These are phyloP conservation scores for Prunus dulcis DNA, from an alignment of 306 rosid genomes.

Conservation along the genomic window DNA sequence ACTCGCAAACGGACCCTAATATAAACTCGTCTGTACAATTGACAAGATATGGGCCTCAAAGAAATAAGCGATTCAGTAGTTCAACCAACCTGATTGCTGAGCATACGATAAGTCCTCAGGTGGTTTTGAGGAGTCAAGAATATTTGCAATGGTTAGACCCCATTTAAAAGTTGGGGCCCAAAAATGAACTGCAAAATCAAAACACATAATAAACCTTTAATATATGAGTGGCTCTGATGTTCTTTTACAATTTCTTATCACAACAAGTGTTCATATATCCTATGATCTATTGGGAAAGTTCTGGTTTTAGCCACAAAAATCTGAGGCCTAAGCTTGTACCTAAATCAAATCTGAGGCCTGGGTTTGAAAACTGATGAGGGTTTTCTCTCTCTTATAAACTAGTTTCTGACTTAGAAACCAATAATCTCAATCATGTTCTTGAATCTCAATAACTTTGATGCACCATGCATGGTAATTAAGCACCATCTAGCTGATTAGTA, in stretches of 20 bases:
- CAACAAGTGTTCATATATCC: no score
- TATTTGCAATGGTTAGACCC: slow-evolving; percentile 25
- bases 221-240: background rate
- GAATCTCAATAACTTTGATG: background rate
- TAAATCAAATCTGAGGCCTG: no score
- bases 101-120: slow-evolving; percentile 27
- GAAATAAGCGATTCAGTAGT: background rate
- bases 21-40: no score
- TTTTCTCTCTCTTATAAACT: no score
- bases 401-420: background rate
- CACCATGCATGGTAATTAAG: background rate
- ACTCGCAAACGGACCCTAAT: no score
- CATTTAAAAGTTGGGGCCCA: slow-evolving; percentile 35
- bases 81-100: slow-evolving; percentile 22
- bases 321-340: no score
- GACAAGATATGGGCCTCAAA: background rate
- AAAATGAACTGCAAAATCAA: slow-evolving; percentile 17
- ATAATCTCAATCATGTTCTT: background rate
- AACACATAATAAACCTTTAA: background rate
- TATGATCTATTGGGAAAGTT: no score
- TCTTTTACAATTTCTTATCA: no score
- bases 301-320: no score
- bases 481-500: background rate
- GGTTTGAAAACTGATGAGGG: no score
- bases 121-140: slow-evolving; percentile 23